Evolutionary conservation across 257 asterid species (phyloP), one percentile per base, ranked within the genome.

Genomic region (Solanum virginianum): DNA sequence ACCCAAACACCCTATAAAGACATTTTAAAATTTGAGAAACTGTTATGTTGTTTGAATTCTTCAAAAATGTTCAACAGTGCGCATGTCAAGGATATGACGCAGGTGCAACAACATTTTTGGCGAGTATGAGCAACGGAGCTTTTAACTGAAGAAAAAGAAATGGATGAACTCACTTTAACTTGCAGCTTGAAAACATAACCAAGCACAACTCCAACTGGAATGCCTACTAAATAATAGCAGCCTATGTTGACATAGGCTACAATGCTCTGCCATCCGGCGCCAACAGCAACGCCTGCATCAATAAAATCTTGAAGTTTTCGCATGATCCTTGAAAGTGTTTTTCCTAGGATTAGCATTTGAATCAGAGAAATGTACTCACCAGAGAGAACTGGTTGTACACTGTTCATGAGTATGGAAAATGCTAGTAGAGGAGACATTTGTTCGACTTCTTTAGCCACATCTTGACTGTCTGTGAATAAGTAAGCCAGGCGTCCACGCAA

Each of bases 381-480:
- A 26, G 93, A 92, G 32, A 92, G 92, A 53, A 91, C 91, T 2
- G 91, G 93, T 68, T 92, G 93, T 26, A 91, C 80, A 63, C 93
- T 88, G 86, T 91, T 92, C 62, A 92, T 83, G 51, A 89, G 88
- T 71, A 90, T 85, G 71, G 94, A 88, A 66, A 89, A 81, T 1
- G 92, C 91, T 60, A 92, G 54, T 12, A 90, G 88, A 59, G 89
- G 89, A 0, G 92, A 88, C 80, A 92, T 22, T 49, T 39, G 75
- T 69, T 81, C 88, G 1, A 89, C 93, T 7, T 85, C 85, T 7
- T 80, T 13, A 41, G 87, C 87, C 63, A 92, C 92, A 2, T 87
- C 88, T 8, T 29, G 43, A 49, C 63, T 89, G 10, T 88, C 82
- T 16, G 91, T 82, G 90, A 89, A 89, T 39, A 92, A 57, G 80